A percentile compares a stretch with the other conserved stretches of the same genome.
Evolutionary conservation across 139 green algal species (phyloP).

Genomic region (Picochlorum sp.): DNA sequence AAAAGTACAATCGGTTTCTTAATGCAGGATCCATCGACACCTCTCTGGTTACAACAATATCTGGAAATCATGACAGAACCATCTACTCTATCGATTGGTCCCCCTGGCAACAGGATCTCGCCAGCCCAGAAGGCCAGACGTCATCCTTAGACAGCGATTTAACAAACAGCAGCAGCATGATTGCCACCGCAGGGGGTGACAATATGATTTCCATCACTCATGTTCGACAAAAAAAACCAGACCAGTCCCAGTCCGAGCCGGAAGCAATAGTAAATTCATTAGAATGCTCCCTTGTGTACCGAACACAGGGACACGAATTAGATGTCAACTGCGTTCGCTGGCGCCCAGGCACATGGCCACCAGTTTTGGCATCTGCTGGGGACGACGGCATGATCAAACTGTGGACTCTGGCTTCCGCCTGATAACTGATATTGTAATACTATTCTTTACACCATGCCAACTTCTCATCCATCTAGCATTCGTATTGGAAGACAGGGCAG

Average conservation of each 20-base stretch:
- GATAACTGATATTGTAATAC: conserved; percentile 28
- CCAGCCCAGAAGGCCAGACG: too few species aligned
- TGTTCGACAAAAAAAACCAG: neutral
- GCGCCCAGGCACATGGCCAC: conserved; percentile 37
- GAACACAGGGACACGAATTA: conserved; percentile 31
- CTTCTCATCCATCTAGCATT: conserved; percentile 35
- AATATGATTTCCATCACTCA: conserved; percentile 58
- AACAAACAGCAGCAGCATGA: conserved; percentile 15
- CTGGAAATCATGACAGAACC: conserved; percentile 58
- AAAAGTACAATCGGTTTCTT: too few species aligned
- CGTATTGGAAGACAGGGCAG: neutral
- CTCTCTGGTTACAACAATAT: conserved; percentile 32
- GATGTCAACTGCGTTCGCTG: conserved; percentile 83
- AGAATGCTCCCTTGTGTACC: too few species aligned
- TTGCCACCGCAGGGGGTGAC: conserved; percentile 60
- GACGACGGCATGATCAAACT: conserved; percentile 62
- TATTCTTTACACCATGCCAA: conserved; percentile 10
- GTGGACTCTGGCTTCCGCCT: conserved; percentile 42
- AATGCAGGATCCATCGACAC: conserved; percentile 19
- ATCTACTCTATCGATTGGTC: conserved; percentile 76
- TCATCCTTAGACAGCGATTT: too few species aligned
- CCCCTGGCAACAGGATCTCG: too few species aligned
- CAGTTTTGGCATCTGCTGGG: conserved; percentile 53
- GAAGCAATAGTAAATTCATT: too few species aligned
- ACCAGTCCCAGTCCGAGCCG: neutral